Evolutionary conservation across 192 early-diverging fungal species (phyloP).

Genomic region (Kickxella alabastrina): DNA sequence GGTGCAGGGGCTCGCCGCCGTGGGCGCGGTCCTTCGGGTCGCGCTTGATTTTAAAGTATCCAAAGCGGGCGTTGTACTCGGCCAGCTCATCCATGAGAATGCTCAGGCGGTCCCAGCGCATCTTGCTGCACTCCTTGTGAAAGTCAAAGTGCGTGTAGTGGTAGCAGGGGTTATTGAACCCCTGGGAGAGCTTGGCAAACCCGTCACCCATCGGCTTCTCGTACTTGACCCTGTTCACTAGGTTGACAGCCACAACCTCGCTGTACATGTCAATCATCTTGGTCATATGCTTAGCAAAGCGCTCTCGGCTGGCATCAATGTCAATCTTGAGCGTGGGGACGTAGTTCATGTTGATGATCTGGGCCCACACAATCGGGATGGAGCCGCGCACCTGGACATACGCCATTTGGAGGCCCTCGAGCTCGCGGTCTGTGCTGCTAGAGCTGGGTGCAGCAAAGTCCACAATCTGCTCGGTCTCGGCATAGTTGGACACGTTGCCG

Average conservation of each 20-base stretch:
- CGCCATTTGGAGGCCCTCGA: slow-evolving; percentile 51
- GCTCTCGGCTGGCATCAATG: slow-evolving; percentile 25
- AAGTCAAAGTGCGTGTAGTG: slow-evolving; percentile 95
- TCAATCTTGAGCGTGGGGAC: slow-evolving; percentile 81
- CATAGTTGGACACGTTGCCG: slow-evolving; percentile 95
- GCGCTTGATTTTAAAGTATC: slow-evolving; percentile 44
- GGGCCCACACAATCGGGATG: slow-evolving; percentile 92
- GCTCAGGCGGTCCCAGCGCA: slow-evolving; percentile 89
- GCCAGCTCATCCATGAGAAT: slow-evolving; percentile 77
- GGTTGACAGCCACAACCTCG: slow-evolving; percentile 82
- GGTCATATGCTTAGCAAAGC: slow-evolving; percentile 36
- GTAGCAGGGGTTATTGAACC: slow-evolving; percentile 54
- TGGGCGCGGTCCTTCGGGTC: not conserved
- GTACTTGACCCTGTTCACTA: slow-evolving; percentile 92
- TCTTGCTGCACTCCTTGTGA: slow-evolving; percentile 93
- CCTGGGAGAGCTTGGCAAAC: slow-evolving; percentile 65
- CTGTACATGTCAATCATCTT: slow-evolving; percentile 63
- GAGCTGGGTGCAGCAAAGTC: slow-evolving; percentile 52
- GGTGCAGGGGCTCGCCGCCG: slow-evolving; percentile 4
- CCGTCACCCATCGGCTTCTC: slow-evolving; percentile 80
- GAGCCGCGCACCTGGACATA: slow-evolving; percentile 95
- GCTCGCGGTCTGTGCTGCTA: slow-evolving; percentile 6
- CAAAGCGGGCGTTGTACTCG: slow-evolving; percentile 59
- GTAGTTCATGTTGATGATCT: slow-evolving; percentile 89
- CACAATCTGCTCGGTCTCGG: slow-evolving; percentile 95